Base-by-base conservation (phyloP, 129 eudicot species). In the Solidago caesia region DNA sequence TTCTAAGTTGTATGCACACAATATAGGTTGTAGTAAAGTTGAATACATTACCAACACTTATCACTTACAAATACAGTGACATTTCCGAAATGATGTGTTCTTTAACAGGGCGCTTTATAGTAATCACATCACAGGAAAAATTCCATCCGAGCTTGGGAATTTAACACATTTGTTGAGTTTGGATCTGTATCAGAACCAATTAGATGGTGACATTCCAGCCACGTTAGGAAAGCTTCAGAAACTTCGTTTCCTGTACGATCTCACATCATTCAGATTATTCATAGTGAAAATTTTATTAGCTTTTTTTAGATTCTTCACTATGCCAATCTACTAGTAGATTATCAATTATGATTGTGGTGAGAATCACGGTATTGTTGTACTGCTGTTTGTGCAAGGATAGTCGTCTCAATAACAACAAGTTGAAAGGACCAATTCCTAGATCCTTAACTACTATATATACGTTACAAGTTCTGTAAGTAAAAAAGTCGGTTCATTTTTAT, bases 61-160 rank as follows among this genome's bases (percentile, higher is more conserved):
- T 75, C 41, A 5, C 46, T 71, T 60, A 79, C 44, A 73, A 42
- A 56, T 46, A 72, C 14, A 39, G 49, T 25, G 55, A 61, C 70
- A 43, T 43, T 70, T 56, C n/a, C 57, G 74, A 74, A 47, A 26
- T 45, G 41, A 51, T 27, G 41, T 80, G 27, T 61, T 33, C 33
- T 70, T 25, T 72, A 43, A n/a, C 86, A 91, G 97, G 92, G 96
- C 87, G 79, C 89, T 91, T 57, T 89, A 87, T 76, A 71, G 83
- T 61, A 91, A 91, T 73, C 82, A 85, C 83, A 85, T 91, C 60
- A 85, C 81, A 16, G 97, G 97, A 75, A 77, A 51, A 70, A 71
- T 91, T 77, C 97, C 96, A 39, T n/a, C 5, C 72, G 97, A 89
- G 75, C 78, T 90, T 6, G 96, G 96, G 71, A 83, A 90, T 82